Evolutionary conservation across 2,329 filamentous ascomycete genomes (phyloP).

Genomic region (Ustilaginoidea virens): DNA sequence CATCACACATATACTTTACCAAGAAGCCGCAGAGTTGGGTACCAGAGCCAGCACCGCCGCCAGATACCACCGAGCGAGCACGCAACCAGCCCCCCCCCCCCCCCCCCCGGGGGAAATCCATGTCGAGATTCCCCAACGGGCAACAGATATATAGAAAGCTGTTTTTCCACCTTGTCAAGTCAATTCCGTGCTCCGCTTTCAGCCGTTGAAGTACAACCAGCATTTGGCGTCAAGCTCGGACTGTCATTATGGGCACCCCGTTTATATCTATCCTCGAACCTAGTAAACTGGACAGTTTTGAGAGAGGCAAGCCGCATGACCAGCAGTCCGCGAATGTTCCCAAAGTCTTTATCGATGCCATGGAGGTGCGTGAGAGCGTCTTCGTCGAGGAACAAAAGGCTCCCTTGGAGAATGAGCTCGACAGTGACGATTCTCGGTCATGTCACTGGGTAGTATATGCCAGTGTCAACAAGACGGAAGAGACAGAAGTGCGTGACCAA

Average conservation of each 20-base stretch:
- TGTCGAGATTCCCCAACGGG: too few species aligned
- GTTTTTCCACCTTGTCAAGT: too few species aligned
- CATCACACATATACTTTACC: too few species aligned
- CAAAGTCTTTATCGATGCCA: conserved; percentile 43
- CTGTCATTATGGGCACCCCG: conserved; percentile 37
- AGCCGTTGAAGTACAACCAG: too few species aligned
- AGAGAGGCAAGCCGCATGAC: conserved; percentile 21
- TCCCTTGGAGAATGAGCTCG: conserved; percentile 55
- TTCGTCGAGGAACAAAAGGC: conserved; percentile 45
- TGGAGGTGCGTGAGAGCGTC: conserved; percentile 44
- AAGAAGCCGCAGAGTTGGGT: too few species aligned
- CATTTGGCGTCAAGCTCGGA: too few species aligned
- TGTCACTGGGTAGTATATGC: conserved; percentile 86
- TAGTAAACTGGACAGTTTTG: conserved; percentile 31
- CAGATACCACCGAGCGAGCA: too few species aligned
- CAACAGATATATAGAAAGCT: too few species aligned
- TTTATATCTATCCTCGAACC: conserved; percentile 34
- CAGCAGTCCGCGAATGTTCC: conserved; percentile 33
- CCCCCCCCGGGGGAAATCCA: too few species aligned
- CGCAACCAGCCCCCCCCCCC: too few species aligned
- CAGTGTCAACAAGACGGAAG: conserved; percentile 34
- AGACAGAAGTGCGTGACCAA: conserved; percentile 27
- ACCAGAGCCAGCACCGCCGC: too few species aligned
- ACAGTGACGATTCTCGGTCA: conserved; percentile 61
- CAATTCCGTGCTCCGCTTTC: too few species aligned